These are phyloP conservation scores for Fusarium piperis DNA, from an alignment of 2,329 filamentous ascomycete genomes.

Conservation along the genomic window DNA sequence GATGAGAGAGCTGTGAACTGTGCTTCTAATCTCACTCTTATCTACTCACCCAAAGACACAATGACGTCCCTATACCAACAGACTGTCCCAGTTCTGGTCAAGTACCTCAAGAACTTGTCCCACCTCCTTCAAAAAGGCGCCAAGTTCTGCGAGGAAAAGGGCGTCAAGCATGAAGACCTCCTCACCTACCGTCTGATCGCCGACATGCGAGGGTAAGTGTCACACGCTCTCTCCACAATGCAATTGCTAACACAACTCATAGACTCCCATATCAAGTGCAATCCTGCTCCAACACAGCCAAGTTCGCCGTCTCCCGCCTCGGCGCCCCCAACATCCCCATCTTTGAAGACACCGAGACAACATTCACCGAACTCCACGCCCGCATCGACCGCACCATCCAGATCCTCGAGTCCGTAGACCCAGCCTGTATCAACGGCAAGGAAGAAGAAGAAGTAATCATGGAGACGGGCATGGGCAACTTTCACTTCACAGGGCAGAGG, in stretches of 20 bases:
- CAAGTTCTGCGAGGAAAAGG: conserved; percentile 31
- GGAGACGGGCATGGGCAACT: conserved; percentile 39
- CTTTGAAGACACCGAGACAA: conserved; percentile 39
- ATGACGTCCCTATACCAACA: conserved; percentile 41
- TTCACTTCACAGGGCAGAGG: conserved; percentile 44
- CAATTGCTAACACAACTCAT: not conserved
- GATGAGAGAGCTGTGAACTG: not conserved
- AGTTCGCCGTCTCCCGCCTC: conserved; percentile 32
- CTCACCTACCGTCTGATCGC: conserved; percentile 30
- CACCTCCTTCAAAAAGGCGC: conserved; percentile 35
- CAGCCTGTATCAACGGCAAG: conserved; percentile 34
- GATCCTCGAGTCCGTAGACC: conserved; percentile 44
- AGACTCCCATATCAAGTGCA: conserved; percentile 39
- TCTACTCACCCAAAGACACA: not conserved
- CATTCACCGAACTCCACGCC: conserved; percentile 44
- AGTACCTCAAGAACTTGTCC: conserved; percentile 41
- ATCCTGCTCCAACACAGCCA: conserved; percentile 40
- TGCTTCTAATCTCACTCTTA: not conserved
- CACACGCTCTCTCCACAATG: accelerated
- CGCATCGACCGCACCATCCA: conserved; percentile 41
- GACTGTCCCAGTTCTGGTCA: conserved; percentile 41
- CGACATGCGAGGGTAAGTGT: conserved; percentile 29
- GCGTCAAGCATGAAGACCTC: conserved; percentile 32
- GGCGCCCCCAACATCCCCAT: conserved; percentile 25
- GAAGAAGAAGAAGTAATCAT: conserved; percentile 38